Base-by-base conservation (phyloP, 257 asterid genomes). In the Coffea canephora region DNA sequence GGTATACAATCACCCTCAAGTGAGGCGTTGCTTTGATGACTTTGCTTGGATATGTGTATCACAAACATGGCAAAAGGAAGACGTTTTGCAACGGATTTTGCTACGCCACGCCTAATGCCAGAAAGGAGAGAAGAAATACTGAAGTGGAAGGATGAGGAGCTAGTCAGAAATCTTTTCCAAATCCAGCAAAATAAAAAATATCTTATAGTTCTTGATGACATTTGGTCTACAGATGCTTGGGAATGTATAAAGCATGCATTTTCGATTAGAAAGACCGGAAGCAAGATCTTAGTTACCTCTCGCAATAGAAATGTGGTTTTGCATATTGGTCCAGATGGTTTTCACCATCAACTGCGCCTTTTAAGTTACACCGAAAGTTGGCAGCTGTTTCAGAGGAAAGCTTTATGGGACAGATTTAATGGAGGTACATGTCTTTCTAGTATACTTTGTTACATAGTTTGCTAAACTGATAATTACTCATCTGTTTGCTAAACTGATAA, bases 31-130 rank as follows among this genome's bases (percentile, higher is more conserved):
- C 54, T 86, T 86, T 41, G 83, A 86, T 48, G 83, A 69, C 15
- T 77, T 82, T 45, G 87, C 87, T 15, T 86, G 86, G 87, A 48
- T 73, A n/a, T 86, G 87, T 46, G 62, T 86, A 23, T 79, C 87
- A 5, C 89, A 74, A 52, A 80, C 79, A 75, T 79, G 84, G 87
- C 81, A 86, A 43, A 81, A 23, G 88, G 80, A 66, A 39, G 43
- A 39, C 43, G 79, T 86, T n/a, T 57, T 86, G 77, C 84, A 77
- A 65, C 82, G 77, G 31, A 79, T 86, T 14, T 50, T 83, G 3
- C 83, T 84, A 77, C 3, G 5, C 43, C 43, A 77, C 3, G 5
- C 43, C 43, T 39, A 39, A 39, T 39, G 3, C 43, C 43, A 39
- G 4, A 39, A 39, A 3, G 59, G 9, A 55, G 83, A 66, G 69